A percentile compares a stretch with the other conserved stretches of the same genome.
These are phyloP conservation scores for Epichloe typhina DNA, from an alignment of 2,329 filamentous ascomycete species.

Conservation along the genomic window DNA sequence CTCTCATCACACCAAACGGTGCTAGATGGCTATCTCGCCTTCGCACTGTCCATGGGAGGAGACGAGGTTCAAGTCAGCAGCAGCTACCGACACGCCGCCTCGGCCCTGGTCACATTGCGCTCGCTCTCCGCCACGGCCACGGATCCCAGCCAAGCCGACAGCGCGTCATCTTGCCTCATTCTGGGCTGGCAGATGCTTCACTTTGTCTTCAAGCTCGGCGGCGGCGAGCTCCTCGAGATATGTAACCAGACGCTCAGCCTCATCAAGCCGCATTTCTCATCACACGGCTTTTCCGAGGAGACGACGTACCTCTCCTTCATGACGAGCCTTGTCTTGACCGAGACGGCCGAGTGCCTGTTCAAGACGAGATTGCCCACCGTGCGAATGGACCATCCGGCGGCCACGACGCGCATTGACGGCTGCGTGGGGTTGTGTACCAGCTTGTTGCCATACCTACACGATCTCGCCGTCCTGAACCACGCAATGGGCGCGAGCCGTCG, in stretches of 20 bases:
- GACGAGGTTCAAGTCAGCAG: neutral
- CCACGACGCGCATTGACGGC: slow-evolving; percentile 11
- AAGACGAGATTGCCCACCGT: slow-evolving; percentile 11
- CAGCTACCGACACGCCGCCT: slow-evolving; percentile 9
- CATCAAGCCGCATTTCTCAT: slow-evolving; percentile 7
- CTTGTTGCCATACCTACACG: slow-evolving; percentile 14
- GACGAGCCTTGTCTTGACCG: slow-evolving; percentile 10
- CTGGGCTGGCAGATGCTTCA: slow-evolving; percentile 10
- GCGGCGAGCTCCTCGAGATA: slow-evolving; percentile 7
- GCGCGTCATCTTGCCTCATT: slow-evolving; percentile 9
- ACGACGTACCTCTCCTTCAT: slow-evolving; percentile 8
- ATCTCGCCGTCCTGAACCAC: slow-evolving; percentile 13
- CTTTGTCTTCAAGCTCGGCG: slow-evolving; percentile 9
- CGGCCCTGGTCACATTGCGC: slow-evolving; percentile 9
- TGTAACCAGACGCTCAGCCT: slow-evolving; percentile 11
- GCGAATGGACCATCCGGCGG: slow-evolving; percentile 7
- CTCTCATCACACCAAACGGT: slow-evolving; percentile 4
- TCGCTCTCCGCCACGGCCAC: slow-evolving; percentile 4
- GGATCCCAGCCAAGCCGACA: slow-evolving; percentile 1
- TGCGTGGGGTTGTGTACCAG: slow-evolving; percentile 13
- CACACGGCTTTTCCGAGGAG: neutral
- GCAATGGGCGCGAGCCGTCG: slow-evolving; percentile 4
- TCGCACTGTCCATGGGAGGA: slow-evolving; percentile 7
- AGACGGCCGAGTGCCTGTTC: slow-evolving; percentile 14
- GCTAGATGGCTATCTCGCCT: slow-evolving; percentile 9